A percentile compares a stretch with the other conserved stretches of the same genome.
phyloP scores from a whole-genome alignment of 2,329 filamentous ascomycete genomes.

The Peltaster fructicola region DNA sequence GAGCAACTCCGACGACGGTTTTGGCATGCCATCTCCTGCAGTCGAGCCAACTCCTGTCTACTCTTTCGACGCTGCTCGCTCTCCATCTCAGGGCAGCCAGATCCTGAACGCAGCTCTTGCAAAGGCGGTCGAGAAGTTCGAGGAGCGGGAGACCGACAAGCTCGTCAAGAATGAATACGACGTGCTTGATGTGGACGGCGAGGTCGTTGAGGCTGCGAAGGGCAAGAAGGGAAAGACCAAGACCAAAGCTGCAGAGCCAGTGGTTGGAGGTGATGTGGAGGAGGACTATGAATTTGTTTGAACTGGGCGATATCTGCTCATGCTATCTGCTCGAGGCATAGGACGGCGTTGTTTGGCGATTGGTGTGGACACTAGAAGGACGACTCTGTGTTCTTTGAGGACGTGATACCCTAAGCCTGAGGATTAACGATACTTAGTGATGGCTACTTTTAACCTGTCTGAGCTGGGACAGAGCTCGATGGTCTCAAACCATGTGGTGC shows the following conservation, averaged over 20 bases:
- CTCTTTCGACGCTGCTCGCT: slow-evolving; percentile 34
- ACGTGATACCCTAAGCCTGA: too few relatives aligned
- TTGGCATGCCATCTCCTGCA: slow-evolving; percentile 22
- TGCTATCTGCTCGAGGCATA: not conserved
- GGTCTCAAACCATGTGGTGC: too few relatives aligned
- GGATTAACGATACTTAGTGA: too few relatives aligned
- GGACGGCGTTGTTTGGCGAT: slow-evolving; percentile 6
- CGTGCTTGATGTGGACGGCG: slow-evolving; percentile 25
- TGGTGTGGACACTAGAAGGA: slow-evolving; percentile 13
- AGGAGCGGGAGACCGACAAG: slow-evolving; percentile 42
- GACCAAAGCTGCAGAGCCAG: slow-evolving; percentile 12
- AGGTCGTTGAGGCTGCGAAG: slow-evolving; percentile 13
- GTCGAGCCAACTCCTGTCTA: slow-evolving; percentile 34
- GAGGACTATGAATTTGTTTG: slow-evolving; percentile 21
- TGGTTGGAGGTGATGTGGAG: slow-evolving; percentile 12
- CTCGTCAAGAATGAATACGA: slow-evolving; percentile 44
- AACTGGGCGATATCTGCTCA: slow-evolving; percentile 4
- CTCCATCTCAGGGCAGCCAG: slow-evolving; percentile 36
- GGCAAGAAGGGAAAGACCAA: slow-evolving; percentile 19
- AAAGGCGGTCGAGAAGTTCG: slow-evolving; percentile 41
- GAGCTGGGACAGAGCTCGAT: too few relatives aligned
- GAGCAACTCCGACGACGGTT: slow-evolving; percentile 26
- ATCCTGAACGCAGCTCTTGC: slow-evolving; percentile 38
- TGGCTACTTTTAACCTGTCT: too few relatives aligned
- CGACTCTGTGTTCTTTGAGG: slow-evolving; percentile 1